Base-by-base conservation (phyloP, 768 basidiomycete species). In the Hebeloma cylindrosporum region DNA sequence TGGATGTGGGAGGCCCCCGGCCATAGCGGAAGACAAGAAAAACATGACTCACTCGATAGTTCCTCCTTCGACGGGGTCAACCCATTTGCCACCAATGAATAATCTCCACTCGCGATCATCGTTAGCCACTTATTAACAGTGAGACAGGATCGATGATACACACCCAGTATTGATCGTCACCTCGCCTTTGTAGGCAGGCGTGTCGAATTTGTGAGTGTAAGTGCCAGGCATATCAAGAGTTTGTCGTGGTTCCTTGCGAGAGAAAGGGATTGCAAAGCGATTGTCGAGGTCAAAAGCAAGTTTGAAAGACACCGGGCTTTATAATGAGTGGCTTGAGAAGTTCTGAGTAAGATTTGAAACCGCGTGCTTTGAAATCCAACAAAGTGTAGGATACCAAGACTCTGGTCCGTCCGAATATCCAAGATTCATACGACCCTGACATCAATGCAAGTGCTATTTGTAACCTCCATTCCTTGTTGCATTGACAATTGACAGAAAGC, bases 1-100 rank as follows among this genome's bases (percentile, higher is more conserved):
- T n/a, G n/a, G n/a, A n/a, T n/a, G n/a, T n/a, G n/a, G n/a, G n/a
- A n/a, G n/a, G n/a, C n/a, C n/a, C n/a, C 3, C 17, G 17, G 33
- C 26, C 25, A 25, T 11, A 8, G 17, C 22, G 21, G 11, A 35
- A 25, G 32, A 35, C 8, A 11, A 6, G 11, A 48, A 18, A n/a
- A 27, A 21, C 16, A 29, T 13, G 32, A 32, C 83, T 59, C 53
- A 87, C 85, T 87, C 83, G 57, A 89, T 80, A n/a, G 72, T 76
- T 20, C 71, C 77, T 3, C 68, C 64, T 7, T 78, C 68, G 16
- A 73, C 69, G n/a, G 81, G 78, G 21, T 79, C 77, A n/a, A 77
- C 67, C 61, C 77, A 90, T 63, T 86, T 60, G 43, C 81, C 80
- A 56, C 77, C 70, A 57, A 91, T 86, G 70, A 82, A 90, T 43